These are phyloP conservation scores for Cercospora sp. DNA, from an alignment of 2,329 filamentous ascomycete species.

Conservation along the genomic window DNA sequence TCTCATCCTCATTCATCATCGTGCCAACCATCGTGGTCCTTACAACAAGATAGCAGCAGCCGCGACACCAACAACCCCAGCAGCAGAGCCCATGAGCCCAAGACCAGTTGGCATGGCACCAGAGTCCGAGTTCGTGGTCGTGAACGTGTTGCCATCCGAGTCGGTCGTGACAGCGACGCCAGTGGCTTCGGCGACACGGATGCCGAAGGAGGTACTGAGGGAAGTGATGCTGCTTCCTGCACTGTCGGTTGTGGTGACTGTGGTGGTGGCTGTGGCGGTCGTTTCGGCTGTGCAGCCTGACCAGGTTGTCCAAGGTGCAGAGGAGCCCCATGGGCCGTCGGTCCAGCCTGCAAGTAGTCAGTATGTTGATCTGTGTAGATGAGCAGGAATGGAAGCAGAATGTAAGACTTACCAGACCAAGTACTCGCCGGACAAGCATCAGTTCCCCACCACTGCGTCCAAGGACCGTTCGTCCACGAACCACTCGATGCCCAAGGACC, in stretches of 20 bases:
- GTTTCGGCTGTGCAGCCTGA: slow-evolving; percentile 38
- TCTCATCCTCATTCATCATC: neutral
- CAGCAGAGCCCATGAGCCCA: slow-evolving; percentile 31
- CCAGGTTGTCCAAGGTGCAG: slow-evolving; percentile 42
- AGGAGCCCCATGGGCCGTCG: slow-evolving; percentile 34
- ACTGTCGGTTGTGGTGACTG: slow-evolving; percentile 31
- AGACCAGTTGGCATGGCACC: slow-evolving; percentile 31
- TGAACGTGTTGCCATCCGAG: slow-evolving; percentile 11
- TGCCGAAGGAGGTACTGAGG: slow-evolving; percentile 36
- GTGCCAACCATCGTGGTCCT: slow-evolving; percentile 12
- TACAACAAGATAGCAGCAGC: slow-evolving; percentile 38
- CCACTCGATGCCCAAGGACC: slow-evolving; percentile 39
- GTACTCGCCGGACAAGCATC: slow-evolving; percentile 38
- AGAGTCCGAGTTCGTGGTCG: slow-evolving; percentile 23
- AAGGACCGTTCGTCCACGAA: slow-evolving; percentile 23
- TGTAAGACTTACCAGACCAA: slow-evolving; percentile 34
- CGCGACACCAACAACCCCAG: slow-evolving; percentile 35
- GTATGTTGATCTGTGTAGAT: neutral
- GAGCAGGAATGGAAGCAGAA: neutral
- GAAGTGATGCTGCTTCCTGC: slow-evolving; percentile 28
- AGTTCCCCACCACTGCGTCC: slow-evolving; percentile 42
- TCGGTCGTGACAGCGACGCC: slow-evolving; percentile 14
- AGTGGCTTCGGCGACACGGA: slow-evolving; percentile 35
- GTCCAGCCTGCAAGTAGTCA: slow-evolving; percentile 36
- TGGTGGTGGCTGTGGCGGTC: slow-evolving; percentile 37